Base-by-base conservation (phyloP, 2,329 filamentous ascomycete genomes). In the Leptodontidium sp. region DNA sequence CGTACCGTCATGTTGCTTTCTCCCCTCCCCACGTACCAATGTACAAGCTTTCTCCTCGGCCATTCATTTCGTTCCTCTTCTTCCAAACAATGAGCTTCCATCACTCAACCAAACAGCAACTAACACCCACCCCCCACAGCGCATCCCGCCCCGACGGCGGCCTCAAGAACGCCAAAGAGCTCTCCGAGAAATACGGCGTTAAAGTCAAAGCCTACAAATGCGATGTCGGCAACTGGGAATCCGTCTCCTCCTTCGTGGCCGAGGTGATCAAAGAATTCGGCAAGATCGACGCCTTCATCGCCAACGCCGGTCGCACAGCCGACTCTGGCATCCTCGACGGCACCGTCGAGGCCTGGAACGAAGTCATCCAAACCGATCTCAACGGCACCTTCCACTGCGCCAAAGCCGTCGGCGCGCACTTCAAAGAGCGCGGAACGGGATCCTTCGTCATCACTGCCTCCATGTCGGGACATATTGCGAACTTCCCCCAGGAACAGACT, bases 271-370 rank as follows among this genome's bases (percentile, higher is more conserved):
- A 83, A 73, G 92, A 94, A 77, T 94, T 94, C 57, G 88, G 88
- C 80, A 85, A 89, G 81, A 86, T 91, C 76, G 88, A 91, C 76
- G 86, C 85, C 75, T 90, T 90, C 80, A 86, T 91, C 72, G 88
- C 88, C 80, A 91, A 91, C 79, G 90, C 91, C 24, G 91, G 91
- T 67, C 87, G 88, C 70, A 92, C 91, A 6, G 90, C 91, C 73
- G 86, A 90, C 81, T 83, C 82, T 66, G 91, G 90, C 68, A 85
- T 93, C 77, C 83, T 93, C 61, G 91, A 93, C 71, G 88, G 88
- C 72, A 84, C 86, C 61, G 86, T 91, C 65, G 83, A 90, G 78
- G 87, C 87, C 74, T 93, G 90, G 89, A 86, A 88, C 47, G 75
- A 78, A 63, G 89, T 91, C 74, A 84, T 91, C 77, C 83, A 90